Evolutionary conservation across 495 filamentous ascomycete species (phyloP).

Genomic region (Daldinia concentrica): DNA sequence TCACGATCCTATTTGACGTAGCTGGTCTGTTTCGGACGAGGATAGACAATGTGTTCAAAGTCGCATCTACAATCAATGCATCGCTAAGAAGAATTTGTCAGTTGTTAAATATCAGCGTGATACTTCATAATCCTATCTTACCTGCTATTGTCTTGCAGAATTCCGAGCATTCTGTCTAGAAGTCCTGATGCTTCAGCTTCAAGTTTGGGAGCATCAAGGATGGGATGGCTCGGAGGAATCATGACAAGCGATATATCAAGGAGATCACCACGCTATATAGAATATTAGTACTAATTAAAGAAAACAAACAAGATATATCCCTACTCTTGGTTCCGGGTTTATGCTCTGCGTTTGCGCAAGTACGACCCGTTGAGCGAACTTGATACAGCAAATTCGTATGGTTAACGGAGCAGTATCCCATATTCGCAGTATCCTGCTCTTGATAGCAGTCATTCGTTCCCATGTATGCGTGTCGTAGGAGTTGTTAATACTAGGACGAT

Average conservation of each 20-base stretch:
- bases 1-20: conserved; percentile 84
- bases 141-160: conserved; percentile 87
- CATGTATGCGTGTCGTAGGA: conserved; percentile 80
- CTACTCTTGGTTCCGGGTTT: conserved; percentile 85
- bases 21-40: conserved; percentile 82
- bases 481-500: conserved; percentile 75
- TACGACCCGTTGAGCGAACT: conserved; percentile 93
- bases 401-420: conserved; percentile 84
- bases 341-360: conserved; percentile 87
- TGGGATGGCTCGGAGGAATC: conserved; percentile 81
- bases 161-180: conserved; percentile 85
- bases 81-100: conserved; percentile 65
- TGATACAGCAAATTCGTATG: conserved; percentile 92
- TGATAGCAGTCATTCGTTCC: conserved; percentile 89
- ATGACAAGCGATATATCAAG: conserved; percentile 88
- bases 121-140: conserved; percentile 49
- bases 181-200: conserved; percentile 92
- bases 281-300: conserved; percentile 43
- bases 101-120: conserved; percentile 3
- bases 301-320: conserved; percentile 38
- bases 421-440: conserved; percentile 82
- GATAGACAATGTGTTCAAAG: conserved; percentile 83
- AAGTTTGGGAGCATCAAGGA: conserved; percentile 78
- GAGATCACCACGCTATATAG: conserved; percentile 74
- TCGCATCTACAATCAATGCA: conserved; percentile 88